Conservation (phyloP, 1,284 basidiomycete species). For the Porodaedalea pini region DNA sequence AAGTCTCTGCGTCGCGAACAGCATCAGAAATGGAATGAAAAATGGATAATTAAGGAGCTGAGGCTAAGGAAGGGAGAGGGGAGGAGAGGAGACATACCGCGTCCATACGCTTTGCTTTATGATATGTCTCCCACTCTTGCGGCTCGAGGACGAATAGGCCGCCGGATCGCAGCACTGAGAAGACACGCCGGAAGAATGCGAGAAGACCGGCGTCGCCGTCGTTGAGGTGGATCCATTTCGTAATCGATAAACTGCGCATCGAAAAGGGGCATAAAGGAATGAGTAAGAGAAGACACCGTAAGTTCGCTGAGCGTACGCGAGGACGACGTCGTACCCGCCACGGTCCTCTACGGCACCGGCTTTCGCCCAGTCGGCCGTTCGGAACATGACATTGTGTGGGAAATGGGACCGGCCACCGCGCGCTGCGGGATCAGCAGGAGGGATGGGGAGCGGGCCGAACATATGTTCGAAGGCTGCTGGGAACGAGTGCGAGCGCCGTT, state of each 20-base stretch:
- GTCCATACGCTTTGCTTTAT: constrained; percentile 66
- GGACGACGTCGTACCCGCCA: constrained; percentile 64
- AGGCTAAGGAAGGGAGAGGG: background rate
- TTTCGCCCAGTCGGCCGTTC: constrained; percentile 66
- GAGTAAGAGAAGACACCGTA: background rate
- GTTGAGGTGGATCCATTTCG: constrained; percentile 86
- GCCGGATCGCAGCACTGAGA: constrained; percentile 51
- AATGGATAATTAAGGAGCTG: background rate
- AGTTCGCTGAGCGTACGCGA: constrained; percentile 53
- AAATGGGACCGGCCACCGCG: constrained; percentile 36
- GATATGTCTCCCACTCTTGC: constrained; percentile 76
- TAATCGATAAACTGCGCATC: constrained; percentile 66
- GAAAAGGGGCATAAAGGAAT: background rate
- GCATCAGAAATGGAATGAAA: background rate
- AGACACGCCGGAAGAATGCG: constrained; percentile 59
- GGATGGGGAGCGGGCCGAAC: constrained; percentile 69
- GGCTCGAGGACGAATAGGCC: constrained; percentile 72
- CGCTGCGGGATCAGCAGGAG: constrained; percentile 32
- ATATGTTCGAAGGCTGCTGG: constrained; percentile 70
- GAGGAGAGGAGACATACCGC: constrained; percentile 35
- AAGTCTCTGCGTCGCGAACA: constrained; percentile 42
- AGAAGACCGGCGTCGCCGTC: constrained; percentile 63
- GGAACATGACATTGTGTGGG: constrained; percentile 73
- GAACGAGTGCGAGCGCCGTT: constrained; percentile 48
- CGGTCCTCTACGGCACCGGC: constrained; percentile 51